Evolutionary conservation across 345 rosid species (phyloP), one percentile per base, ranked within the genome.

Genomic region (Gossypium raimondii): DNA sequence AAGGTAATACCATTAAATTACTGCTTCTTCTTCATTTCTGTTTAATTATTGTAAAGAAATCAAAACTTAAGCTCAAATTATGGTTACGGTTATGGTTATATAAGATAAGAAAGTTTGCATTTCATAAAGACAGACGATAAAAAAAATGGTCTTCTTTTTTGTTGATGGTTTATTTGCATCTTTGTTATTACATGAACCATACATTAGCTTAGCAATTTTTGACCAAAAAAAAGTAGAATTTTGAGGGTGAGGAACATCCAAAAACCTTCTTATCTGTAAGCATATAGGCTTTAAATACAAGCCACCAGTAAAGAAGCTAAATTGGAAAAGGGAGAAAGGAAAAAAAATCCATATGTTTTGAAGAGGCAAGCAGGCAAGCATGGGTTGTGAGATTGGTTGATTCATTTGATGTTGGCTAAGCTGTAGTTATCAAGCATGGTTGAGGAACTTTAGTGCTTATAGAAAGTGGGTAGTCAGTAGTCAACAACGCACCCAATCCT

Each of bases 401-500:
- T 11, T n/a, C 11, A 56, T 56, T 55, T 7, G 24, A 56, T 7
- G 22, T 18, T 11, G 59, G 24, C 22, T n/a, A 56, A n/a, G 22
- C 3, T 17, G 24, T 9, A 34, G 38, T 34, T 4, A 7, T 20
- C 22, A 20, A 20, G 22, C 22, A 34, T 4, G 38, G 38, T 4
- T 34, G 7, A 34, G 38, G 6, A 34, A 4, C 38, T 34, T 34
- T 34, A 34, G 41, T 34, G 41, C 41, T 34, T 18, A 2, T 7
- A 56, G 4, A 18, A 7, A 3, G 60, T 18, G 60, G 24, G 24
- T 56, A 56, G 22, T 18, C 60, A 18, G 5, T 18, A 20, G 60
- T 56, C 60, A 56, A 18, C 60, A 56, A 56, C 60, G 60, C 60
- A 56, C 60, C 60, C 60, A 56, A 56, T 56, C 25, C 60, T 55